Conservation (phyloP, 139 green algal genomes). For the Diplosphaera chodatii region DNA sequence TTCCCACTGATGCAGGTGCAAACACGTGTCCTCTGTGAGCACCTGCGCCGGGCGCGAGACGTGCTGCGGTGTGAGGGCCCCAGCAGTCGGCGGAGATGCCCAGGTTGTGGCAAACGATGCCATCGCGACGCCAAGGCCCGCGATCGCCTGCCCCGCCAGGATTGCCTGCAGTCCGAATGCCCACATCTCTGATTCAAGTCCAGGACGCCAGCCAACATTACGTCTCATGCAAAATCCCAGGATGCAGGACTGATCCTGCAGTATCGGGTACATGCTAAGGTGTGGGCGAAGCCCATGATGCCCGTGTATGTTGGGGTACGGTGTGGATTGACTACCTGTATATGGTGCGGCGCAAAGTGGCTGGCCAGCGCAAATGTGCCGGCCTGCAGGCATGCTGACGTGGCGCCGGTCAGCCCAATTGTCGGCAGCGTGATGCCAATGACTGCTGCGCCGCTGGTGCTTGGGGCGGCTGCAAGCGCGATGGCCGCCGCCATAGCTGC, state of each 20-base stretch:
- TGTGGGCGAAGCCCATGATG: too few relatives aligned
- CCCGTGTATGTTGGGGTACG: too few relatives aligned
- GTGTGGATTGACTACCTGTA: constrained; percentile 19
- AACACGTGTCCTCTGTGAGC: too few relatives aligned
- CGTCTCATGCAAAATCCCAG: too few relatives aligned
- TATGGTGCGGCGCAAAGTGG: constrained; percentile 28
- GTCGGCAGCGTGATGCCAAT: background rate
- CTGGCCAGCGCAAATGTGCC: constrained; percentile 30
- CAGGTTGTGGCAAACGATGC: constrained; percentile 21
- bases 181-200: background rate
- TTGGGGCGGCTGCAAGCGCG: constrained; percentile 5
- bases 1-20: too few relatives aligned
- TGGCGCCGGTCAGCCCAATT: background rate
- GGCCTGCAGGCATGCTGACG: constrained; percentile 13
- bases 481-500: constrained; percentile 19
- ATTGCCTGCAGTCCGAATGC: constrained; percentile 11
- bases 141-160: constrained; percentile 20
- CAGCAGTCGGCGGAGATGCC: background rate
- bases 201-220: too few relatives aligned
- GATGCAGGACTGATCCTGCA: too few relatives aligned
- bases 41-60: background rate
- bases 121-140: constrained; percentile 16
- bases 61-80: constrained; percentile 4
- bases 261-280: too few relatives aligned
- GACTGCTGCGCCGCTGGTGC: background rate